A percentile compares a stretch with the other conserved stretches of the same genome.
These are phyloP conservation scores for Phialocephala sp. DNA, from an alignment of 2,329 filamentous ascomycete species.

Conservation along the genomic window DNA sequence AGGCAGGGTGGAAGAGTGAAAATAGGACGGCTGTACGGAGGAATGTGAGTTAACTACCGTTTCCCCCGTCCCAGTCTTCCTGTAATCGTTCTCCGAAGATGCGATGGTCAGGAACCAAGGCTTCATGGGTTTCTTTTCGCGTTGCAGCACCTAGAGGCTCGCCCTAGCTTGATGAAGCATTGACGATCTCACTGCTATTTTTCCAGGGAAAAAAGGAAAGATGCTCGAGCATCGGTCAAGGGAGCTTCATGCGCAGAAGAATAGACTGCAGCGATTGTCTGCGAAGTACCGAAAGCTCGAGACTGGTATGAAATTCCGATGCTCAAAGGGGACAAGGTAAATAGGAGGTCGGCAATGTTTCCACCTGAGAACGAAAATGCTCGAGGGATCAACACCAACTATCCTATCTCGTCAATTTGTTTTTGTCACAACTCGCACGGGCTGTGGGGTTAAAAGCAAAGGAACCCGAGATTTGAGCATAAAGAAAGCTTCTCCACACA, in stretches of 20 bases:
- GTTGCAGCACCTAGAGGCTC: not conserved
- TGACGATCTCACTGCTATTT: not conserved
- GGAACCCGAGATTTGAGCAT: not conserved
- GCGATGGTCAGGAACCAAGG: not conserved
- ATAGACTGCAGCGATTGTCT: not conserved
- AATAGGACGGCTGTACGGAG: not conserved
- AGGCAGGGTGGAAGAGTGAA: too few species aligned
- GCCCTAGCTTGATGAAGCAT: not conserved
- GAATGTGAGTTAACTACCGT: not conserved
- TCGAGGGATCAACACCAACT: not conserved
- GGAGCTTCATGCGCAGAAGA: not conserved
- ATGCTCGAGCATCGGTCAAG: not conserved
- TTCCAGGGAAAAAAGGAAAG: not conserved
- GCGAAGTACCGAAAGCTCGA: not conserved
- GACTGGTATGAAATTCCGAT: too few species aligned
- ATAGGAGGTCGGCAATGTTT: not conserved
- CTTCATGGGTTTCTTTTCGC: not conserved
- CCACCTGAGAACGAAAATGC: not conserved
- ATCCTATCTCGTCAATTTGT: not conserved
- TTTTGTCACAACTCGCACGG: slow-evolving; percentile 4
- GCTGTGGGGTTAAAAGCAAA: slow-evolving; percentile 3
- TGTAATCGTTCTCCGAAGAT: not conserved
- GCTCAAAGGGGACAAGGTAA: not conserved
- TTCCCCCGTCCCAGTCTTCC: not conserved
- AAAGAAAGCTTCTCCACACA: slow-evolving; percentile 9